A percentile compares a stretch with the other conserved stretches of the same genome.
phyloP scores from a whole-genome alignment of 495 filamentous ascomycete species.

The Pyrenula massariospora region DNA sequence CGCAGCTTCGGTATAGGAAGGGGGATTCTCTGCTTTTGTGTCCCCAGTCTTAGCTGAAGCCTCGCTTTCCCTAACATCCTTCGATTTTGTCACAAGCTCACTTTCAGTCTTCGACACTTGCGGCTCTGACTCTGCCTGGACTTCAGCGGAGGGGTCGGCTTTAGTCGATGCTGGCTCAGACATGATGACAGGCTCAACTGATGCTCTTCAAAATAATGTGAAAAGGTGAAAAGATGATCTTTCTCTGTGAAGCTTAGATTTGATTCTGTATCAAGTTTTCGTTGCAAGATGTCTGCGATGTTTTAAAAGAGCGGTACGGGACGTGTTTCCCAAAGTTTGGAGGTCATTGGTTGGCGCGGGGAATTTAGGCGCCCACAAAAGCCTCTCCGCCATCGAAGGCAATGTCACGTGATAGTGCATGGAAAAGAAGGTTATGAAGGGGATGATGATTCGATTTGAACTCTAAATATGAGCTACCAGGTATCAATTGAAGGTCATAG shows the following conservation, averaged over 20 bases:
- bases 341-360: background rate
- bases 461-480: background rate
- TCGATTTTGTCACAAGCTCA: slow-evolving; percentile 22
- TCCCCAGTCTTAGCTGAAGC: slow-evolving; percentile 13
- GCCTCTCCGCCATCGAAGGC: background rate
- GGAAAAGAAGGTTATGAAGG: too few relatives aligned
- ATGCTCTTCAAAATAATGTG: background rate
- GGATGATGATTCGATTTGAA: too few relatives aligned
- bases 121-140: slow-evolving; percentile 29
- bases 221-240: background rate
- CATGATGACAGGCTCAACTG: slow-evolving; percentile 17
- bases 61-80: slow-evolving; percentile 21
- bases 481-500: background rate
- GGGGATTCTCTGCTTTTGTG: slow-evolving; percentile 23
- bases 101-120: slow-evolving; percentile 18
- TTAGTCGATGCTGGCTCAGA: slow-evolving; percentile 36
- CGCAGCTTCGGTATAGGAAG: slow-evolving; percentile 28
- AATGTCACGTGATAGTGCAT: too few relatives aligned
- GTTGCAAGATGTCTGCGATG: background rate
- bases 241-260: background rate
- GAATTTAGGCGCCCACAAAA: background rate
- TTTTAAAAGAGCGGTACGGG: background rate
- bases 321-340: background rate
- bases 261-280: background rate
- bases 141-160: slow-evolving; percentile 35